Base-by-base conservation (phyloP, 352 stramenopile genomes). In the Phytophthora sansomeana region DNA sequence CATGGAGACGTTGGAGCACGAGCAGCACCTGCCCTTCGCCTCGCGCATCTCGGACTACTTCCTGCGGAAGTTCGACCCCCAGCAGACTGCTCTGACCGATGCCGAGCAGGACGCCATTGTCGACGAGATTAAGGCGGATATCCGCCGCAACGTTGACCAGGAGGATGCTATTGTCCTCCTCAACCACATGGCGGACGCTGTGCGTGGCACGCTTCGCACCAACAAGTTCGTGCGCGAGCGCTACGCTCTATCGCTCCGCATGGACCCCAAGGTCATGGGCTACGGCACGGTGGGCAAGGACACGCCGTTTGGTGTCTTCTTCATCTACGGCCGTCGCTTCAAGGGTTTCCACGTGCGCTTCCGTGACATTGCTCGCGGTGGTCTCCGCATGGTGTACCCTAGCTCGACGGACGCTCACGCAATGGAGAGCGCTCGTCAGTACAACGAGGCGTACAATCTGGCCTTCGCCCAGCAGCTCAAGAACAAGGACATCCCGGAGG, bases 321-420 rank as follows among this genome's bases (percentile, higher is more conserved):
- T 98, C 75, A 96, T 96, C 53, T 97, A 99, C 76, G 97, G 97
- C 6, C 87, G 95, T 60, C 91, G 97, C 29, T 99, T 99, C 83
- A 98, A 90, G 73, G 86, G 86, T 41, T 95, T 95, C 69, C 87
- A 95, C 77, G 85, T 92, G 54, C 87, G 87, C 14, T 95, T 95
- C 72, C 80, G 82, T 32, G 87, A 95, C 66, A 93, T 95, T 78
- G 71, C 87, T 24, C 85, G 87, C 29, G 87, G 87, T 55, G 87
- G 87, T 50, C 67, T 95, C 6, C 85, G 85, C 24, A 85, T 95
- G 67, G 81, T 93, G 42, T 95, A 90, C 70, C 81, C 86, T 16
- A 71, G 77, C 79, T 82, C 83, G 13, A 84, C 64, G 17, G 80
- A 91, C 47, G 74, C 81, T 1, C 81, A 89, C 42, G 79, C 68